phyloP scores from a whole-genome alignment of 2,329 filamentous ascomycete species.

The Claviceps capensis region DNA sequence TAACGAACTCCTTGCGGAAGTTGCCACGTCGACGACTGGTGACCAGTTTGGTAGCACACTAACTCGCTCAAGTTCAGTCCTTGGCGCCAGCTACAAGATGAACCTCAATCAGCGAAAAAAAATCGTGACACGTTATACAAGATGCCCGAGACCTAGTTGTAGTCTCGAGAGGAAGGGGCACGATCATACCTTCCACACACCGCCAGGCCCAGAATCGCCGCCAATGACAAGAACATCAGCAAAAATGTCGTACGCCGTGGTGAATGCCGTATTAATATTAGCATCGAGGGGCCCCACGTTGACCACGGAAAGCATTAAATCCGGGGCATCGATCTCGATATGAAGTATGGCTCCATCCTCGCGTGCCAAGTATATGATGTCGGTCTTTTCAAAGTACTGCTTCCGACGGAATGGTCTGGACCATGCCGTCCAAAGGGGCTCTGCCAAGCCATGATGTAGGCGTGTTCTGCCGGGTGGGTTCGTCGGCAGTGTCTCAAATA shows the following conservation, averaged over 20 bases:
- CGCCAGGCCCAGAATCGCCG: constrained; percentile 65
- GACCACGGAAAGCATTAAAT: constrained; percentile 39
- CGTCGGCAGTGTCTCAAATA: constrained; percentile 31
- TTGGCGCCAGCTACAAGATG: constrained; percentile 34
- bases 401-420: constrained; percentile 58
- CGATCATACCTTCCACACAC: constrained; percentile 50
- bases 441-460: constrained; percentile 31
- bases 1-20: constrained; percentile 9
- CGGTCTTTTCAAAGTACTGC: constrained; percentile 47
- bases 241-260: constrained; percentile 52
- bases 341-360: constrained; percentile 76
- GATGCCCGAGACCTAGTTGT: not conserved
- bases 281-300: constrained; percentile 52
- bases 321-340: constrained; percentile 49
- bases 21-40: constrained; percentile 40
- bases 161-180: not conserved
- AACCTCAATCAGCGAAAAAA: not conserved
- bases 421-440: constrained; percentile 72
- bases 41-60: constrained; percentile 50
- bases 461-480: constrained; percentile 25
- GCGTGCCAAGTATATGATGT: constrained; percentile 73
- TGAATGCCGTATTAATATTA: constrained; percentile 71
- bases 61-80: constrained; percentile 30
- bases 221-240: constrained; percentile 70
- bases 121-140: constrained; percentile 6